Base-by-base conservation (phyloP, 148 eudicot species). In the Amaranthus hypochondriacus region DNA sequence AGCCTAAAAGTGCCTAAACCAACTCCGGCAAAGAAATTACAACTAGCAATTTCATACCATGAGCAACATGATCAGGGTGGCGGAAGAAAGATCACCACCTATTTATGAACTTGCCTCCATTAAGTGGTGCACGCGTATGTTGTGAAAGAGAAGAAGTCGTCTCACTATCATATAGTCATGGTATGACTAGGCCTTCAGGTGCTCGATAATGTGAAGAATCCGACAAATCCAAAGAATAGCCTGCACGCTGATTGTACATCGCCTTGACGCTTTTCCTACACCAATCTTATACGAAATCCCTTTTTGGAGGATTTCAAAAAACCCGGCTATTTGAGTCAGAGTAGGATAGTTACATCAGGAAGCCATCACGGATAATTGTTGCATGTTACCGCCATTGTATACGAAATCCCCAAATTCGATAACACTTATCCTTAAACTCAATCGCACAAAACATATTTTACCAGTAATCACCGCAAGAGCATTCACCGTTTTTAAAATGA, bases 401-500 rank as follows among this genome's bases (percentile, higher is more conserved):
- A 28, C 62, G 50, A 13, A 18, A 73, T 15, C 65, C 51, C 66
- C 70, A 21, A 2, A 9, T 28, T 48, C 39, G 7, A 50, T 28
- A 9, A 3, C 56, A 67, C 4, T 50, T 7, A 18, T 67, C 28
- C 5, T 4, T 9, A 14, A 50, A 21, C 44, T 67, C 14, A 18
- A 67, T 67, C 43, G 49, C 44, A 50, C 48, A 67, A 53, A 21
- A 73, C 42, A 15, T 39, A 59, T 6, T 56, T 90, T 84, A 94
- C 98, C 98, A 94, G 68, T 87, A 94, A 84, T 91, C 87, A 56
- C 97, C 90, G 82, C 97, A 91, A 18, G 98, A 91, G 80, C 98
- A 94, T 75, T 84, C 84, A 11, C 98, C 98, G 63, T 89, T 83
- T 80, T 81, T 87, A 28, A 94, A 94, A 80, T 91, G 98, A 79